These are phyloP conservation scores for Cladosporium oxysporum DNA, from an alignment of 2,329 filamentous ascomycete genomes.

Conservation along the genomic window DNA sequence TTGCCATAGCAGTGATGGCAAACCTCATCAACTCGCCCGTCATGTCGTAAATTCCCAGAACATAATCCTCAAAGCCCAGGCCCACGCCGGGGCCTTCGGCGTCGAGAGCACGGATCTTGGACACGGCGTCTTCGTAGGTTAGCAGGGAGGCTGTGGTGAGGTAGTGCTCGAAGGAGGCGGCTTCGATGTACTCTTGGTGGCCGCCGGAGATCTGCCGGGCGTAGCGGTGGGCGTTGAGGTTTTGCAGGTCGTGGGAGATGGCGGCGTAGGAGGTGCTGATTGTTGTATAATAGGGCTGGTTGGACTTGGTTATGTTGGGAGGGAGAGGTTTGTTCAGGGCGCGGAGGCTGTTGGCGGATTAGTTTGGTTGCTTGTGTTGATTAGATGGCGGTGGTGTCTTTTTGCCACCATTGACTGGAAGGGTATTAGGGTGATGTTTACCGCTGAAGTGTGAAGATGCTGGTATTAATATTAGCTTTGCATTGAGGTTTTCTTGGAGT, in stretches of 20 bases:
- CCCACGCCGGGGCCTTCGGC: slow-evolving; percentile 53
- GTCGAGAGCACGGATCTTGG: slow-evolving; percentile 41
- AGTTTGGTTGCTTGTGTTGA: slow-evolving; percentile 1
- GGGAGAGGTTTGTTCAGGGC: slow-evolving; percentile 63
- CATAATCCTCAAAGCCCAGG: slow-evolving; percentile 79
- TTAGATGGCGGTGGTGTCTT: background rate
- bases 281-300: slow-evolving; percentile 66
- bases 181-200: slow-evolving; percentile 93
- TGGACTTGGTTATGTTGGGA: slow-evolving; percentile 67
- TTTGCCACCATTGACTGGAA: slow-evolving; percentile 17
- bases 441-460: slow-evolving; percentile 84
- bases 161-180: slow-evolving; percentile 85
- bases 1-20: slow-evolving; percentile 83
- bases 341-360: slow-evolving; percentile 63
- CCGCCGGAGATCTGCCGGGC: slow-evolving; percentile 72
- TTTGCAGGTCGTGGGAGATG: slow-evolving; percentile 72
- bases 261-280: slow-evolving; percentile 69
- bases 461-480: slow-evolving; percentile 37
- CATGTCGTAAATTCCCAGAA: slow-evolving; percentile 89
- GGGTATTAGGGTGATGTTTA: background rate
- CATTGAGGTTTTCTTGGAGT: background rate
- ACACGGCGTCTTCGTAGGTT: slow-evolving; percentile 60
- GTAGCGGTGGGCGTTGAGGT: slow-evolving; percentile 82
- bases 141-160: slow-evolving; percentile 76
- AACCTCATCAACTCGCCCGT: slow-evolving; percentile 97